phyloP scores from a whole-genome alignment of 2,329 filamentous ascomycete species.

The Fusarium pseudoanthophilum region DNA sequence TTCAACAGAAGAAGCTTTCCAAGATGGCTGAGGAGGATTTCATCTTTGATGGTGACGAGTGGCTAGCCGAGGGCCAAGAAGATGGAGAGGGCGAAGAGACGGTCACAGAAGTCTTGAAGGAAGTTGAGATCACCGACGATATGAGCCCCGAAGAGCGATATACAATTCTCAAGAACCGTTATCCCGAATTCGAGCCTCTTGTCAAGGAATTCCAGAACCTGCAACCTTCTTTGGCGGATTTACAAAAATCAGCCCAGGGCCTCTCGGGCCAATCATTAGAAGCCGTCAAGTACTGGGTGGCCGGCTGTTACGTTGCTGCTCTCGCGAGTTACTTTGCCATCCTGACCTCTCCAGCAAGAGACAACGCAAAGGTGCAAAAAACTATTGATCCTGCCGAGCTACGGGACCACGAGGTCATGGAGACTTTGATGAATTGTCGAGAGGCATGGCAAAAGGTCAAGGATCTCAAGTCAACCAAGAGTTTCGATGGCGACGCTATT shows the following conservation, averaged over 20 bases:
- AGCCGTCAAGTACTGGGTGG: constrained; percentile 79
- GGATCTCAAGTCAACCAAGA: constrained; percentile 64
- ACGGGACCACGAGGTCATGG: constrained; percentile 92
- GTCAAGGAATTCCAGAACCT: constrained; percentile 82
- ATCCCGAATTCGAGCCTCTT: constrained; percentile 91
- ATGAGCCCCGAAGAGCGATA: constrained; percentile 80
- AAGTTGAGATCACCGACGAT: constrained; percentile 81
- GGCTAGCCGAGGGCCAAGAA: constrained; percentile 70
- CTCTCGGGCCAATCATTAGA: constrained; percentile 65
- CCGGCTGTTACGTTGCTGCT: constrained; percentile 86
- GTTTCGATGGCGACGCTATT: constrained; percentile 47
- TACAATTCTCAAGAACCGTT: constrained; percentile 80
- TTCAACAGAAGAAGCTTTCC: constrained; percentile 91
- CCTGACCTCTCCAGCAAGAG: constrained; percentile 80
- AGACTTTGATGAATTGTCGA: constrained; percentile 80
- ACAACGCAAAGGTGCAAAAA: constrained; percentile 62
- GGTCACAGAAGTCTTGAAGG: constrained; percentile 88
- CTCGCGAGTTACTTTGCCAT: constrained; percentile 95
- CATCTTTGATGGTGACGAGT: constrained; percentile 89
- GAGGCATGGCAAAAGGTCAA: constrained; percentile 83
- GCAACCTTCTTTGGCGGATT: constrained; percentile 70
- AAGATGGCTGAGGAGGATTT: constrained; percentile 94
- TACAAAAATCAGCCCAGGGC: constrained; percentile 67
- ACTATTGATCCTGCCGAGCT: constrained; percentile 81
- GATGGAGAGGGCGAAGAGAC: constrained; percentile 65